A percentile compares a stretch with the other conserved stretches of the same genome.
Evolutionary conservation across 129 eudicot genomes (phyloP).

Genomic region (Flaveria robusta): DNA sequence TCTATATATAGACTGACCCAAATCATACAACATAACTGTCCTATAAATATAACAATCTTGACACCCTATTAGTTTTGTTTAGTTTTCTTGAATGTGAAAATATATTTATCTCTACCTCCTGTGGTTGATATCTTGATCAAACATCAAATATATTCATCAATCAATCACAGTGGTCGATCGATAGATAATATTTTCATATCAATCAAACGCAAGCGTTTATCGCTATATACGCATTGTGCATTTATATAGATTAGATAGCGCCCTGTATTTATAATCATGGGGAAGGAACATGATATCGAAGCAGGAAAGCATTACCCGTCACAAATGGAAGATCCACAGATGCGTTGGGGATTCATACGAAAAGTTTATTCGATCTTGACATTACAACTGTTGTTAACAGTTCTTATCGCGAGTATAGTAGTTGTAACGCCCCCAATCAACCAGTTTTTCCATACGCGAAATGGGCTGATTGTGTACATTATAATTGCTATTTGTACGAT

Average conservation of each 20-base stretch:
- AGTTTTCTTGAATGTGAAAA: constrained; percentile 34
- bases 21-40: constrained; percentile 9
- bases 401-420: constrained; percentile 45
- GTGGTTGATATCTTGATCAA: constrained; percentile 37
- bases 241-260: neutral
- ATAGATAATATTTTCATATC: constrained; percentile 38
- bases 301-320: constrained; percentile 55
- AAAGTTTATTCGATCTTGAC: constrained; percentile 68
- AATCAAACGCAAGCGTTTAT: neutral
- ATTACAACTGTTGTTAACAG: constrained; percentile 57
- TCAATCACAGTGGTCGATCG: constrained; percentile 44
- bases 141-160: constrained; percentile 29
- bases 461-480: constrained; percentile 44
- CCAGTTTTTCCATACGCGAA: constrained; percentile 35
- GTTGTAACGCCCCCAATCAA: constrained; percentile 40
- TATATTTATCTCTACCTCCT: constrained; percentile 45
- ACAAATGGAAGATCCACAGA: constrained; percentile 63
- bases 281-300: constrained; percentile 44
- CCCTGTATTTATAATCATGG: constrained; percentile 21
- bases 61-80: constrained; percentile 28
- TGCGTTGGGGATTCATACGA: constrained; percentile 83
- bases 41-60: constrained; percentile 21
- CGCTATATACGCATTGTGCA: neutral
- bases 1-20: constrained; percentile 8
- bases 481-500: constrained; percentile 40